Percentiles rank a stretch among this genome's conserved stretches.
Evolutionary conservation across 352 stramenopile species (phyloP).

Genomic region (Pythium volutum): DNA sequence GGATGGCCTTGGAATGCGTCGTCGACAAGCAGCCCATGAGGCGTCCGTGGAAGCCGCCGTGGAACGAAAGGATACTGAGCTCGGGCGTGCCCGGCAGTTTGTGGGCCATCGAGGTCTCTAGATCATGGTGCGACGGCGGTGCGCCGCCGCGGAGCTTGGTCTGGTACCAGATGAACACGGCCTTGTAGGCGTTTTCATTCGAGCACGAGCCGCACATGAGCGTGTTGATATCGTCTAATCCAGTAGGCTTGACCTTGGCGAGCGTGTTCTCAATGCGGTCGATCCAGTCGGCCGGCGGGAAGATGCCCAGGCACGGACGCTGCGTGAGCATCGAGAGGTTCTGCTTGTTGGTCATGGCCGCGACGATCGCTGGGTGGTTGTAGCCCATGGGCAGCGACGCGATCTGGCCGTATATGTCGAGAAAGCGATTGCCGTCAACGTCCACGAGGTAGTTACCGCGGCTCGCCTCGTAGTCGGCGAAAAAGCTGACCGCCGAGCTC

Average conservation of each 20-base stretch:
- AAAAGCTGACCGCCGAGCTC: slow-evolving; percentile 68
- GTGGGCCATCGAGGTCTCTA: slow-evolving; percentile 73
- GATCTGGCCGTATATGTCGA: slow-evolving; percentile 85
- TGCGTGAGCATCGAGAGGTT: slow-evolving; percentile 74
- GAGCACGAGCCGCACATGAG: slow-evolving; percentile 88
- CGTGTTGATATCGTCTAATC: slow-evolving; percentile 72
- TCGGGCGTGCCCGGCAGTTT: slow-evolving; percentile 64
- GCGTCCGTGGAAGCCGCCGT: slow-evolving; percentile 77
- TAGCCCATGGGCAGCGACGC: slow-evolving; percentile 82
- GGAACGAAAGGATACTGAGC: slow-evolving; percentile 81
- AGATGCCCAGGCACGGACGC: slow-evolving; percentile 71
- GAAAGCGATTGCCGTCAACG: slow-evolving; percentile 79
- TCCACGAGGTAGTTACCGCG: slow-evolving; percentile 85
- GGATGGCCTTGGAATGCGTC: slow-evolving; percentile 83
- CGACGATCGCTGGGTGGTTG: slow-evolving; percentile 76
- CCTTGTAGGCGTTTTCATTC: slow-evolving; percentile 87
- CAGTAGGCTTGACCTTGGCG: slow-evolving; percentile 46
- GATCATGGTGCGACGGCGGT: slow-evolving; percentile 53
- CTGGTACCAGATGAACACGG: slow-evolving; percentile 88
- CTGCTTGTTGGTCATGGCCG: slow-evolving; percentile 51
- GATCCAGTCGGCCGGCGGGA: slow-evolving; percentile 73
- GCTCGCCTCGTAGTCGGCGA: slow-evolving; percentile 71
- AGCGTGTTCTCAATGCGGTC: slow-evolving; percentile 66
- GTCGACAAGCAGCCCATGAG: slow-evolving; percentile 78
- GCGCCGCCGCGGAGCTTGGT: slow-evolving; percentile 60